These are phyloP conservation scores for Cryomyces minteri DNA, from an alignment of 495 filamentous ascomycete species.

Conservation along the genomic window DNA sequence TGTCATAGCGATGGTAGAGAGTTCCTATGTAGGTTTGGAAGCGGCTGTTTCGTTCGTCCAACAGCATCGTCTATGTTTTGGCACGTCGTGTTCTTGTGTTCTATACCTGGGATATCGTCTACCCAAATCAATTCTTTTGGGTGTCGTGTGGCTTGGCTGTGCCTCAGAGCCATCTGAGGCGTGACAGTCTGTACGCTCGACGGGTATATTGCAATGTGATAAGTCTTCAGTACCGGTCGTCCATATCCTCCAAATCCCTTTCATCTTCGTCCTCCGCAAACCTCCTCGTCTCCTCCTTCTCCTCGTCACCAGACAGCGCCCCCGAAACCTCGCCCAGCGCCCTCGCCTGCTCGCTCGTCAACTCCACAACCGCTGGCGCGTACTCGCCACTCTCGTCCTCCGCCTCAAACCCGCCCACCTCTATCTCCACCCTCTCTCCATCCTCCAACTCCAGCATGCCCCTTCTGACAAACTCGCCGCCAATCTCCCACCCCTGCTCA, in stretches of 20 bases:
- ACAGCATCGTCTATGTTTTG: no score
- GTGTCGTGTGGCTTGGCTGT: no score
- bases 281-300: slow-evolving; percentile 8
- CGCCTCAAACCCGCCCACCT: slow-evolving; percentile 53
- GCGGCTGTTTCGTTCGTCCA: no score
- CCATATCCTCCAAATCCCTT: slow-evolving; percentile 20
- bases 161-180: no score
- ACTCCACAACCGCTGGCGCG: slow-evolving; percentile 63
- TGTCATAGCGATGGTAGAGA: no score
- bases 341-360: slow-evolving; percentile 23
- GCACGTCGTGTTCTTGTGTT: no score
- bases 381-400: slow-evolving; percentile 80
- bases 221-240: slow-evolving; percentile 12
- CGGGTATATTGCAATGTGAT: background rate
- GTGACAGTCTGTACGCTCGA: no score
- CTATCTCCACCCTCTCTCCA: slow-evolving; percentile 61
- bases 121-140: no score
- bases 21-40: no score
- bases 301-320: background rate
- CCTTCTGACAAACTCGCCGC: slow-evolving; percentile 33
- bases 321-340: slow-evolving; percentile 4
- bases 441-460: slow-evolving; percentile 59
- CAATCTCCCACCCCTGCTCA: slow-evolving; percentile 49
- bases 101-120: no score
- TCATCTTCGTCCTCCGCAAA: slow-evolving; percentile 16